These are phyloP conservation scores for Lachancea kluyveri DNA, from an alignment of 805 yeast species.

Conservation along the genomic window DNA sequence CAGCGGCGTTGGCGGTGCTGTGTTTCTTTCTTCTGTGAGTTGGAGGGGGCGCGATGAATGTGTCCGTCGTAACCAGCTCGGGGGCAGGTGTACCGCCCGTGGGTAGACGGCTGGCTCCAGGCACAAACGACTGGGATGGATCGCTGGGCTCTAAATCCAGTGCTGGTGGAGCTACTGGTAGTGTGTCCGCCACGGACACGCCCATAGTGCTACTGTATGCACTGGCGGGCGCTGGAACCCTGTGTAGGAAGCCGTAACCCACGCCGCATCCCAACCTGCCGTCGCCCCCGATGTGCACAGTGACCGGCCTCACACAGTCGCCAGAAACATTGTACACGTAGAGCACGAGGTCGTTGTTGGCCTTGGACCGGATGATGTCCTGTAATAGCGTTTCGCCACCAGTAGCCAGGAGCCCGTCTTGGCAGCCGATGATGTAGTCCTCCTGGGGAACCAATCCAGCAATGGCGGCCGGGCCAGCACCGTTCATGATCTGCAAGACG, in stretches of 20 bases:
- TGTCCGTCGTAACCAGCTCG: conserved; percentile 4
- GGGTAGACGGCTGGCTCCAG: conserved; percentile 3
- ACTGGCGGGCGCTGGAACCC: conserved; percentile 55
- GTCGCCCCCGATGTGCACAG: conserved; percentile 73
- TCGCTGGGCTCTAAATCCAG: conserved; percentile 1
- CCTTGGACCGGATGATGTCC: conserved; percentile 51
- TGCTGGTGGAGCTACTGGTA: conserved; percentile 3
- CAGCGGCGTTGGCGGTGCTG: conserved; percentile 7
- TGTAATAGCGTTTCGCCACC: conserved; percentile 84
- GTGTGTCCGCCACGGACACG: conserved; percentile 12
- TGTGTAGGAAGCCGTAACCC: conserved; percentile 85
- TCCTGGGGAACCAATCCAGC: conserved; percentile 81
- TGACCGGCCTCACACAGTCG: conserved; percentile 80
- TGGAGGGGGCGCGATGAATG: conserved; percentile 12
- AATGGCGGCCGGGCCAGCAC: conserved; percentile 68
- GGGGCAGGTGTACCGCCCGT: conserved; percentile 4
- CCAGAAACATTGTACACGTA: conserved; percentile 86
- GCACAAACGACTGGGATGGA: conserved; percentile 4
- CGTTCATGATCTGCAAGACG: conserved; percentile 62
- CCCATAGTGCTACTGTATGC: conserved; percentile 9
- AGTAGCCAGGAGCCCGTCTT: conserved; percentile 74
- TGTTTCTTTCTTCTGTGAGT: conserved; percentile 13
- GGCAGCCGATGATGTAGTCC: conserved; percentile 84
- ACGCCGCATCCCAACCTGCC: conserved; percentile 91
- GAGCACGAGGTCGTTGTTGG: conserved; percentile 41